Conservation (phyloP, 192 early-diverging fungal genomes). For the Gryganskiella cystojenkinii region DNA sequence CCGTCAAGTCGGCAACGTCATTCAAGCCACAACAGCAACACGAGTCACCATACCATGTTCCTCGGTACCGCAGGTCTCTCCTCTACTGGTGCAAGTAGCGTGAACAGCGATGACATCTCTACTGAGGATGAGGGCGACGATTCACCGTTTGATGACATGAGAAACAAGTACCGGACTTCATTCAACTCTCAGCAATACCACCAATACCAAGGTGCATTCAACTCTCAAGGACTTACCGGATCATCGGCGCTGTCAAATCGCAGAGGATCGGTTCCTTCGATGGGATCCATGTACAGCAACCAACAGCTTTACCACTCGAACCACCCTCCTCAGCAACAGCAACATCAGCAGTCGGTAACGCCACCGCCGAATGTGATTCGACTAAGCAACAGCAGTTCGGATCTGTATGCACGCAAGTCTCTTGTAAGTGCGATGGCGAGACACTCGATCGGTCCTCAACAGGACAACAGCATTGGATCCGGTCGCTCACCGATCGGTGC, state of each 20-base stretch:
- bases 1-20: conserved; percentile 45
- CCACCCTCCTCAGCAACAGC: not conserved
- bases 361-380: conserved; percentile 30
- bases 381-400: conserved; percentile 41
- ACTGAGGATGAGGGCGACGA: conserved; percentile 52
- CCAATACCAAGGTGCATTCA: conserved; percentile 12
- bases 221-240: not conserved
- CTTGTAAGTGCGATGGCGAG: conserved; percentile 35
- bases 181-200: conserved; percentile 4
- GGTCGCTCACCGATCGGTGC: not conserved
- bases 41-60: conserved; percentile 53
- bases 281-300: conserved; percentile 52
- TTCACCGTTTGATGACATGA: conserved; percentile 38
- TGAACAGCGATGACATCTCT: conserved; percentile 47
- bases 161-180: conserved; percentile 23
- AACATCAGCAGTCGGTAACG: conserved; percentile 18
- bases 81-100: conserved; percentile 33
- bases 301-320: conserved; percentile 27
- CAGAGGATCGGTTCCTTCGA: conserved; percentile 43
- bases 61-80: conserved; percentile 35
- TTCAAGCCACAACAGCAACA: conserved; percentile 43
- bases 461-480: conserved; percentile 1
- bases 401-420: conserved; percentile 46
- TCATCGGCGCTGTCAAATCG: conserved; percentile 19
- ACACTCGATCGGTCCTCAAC: conserved; percentile 27